phyloP scores from a whole-genome alignment of 2,329 filamentous ascomycete genomes.

The Xylaria sp. region DNA sequence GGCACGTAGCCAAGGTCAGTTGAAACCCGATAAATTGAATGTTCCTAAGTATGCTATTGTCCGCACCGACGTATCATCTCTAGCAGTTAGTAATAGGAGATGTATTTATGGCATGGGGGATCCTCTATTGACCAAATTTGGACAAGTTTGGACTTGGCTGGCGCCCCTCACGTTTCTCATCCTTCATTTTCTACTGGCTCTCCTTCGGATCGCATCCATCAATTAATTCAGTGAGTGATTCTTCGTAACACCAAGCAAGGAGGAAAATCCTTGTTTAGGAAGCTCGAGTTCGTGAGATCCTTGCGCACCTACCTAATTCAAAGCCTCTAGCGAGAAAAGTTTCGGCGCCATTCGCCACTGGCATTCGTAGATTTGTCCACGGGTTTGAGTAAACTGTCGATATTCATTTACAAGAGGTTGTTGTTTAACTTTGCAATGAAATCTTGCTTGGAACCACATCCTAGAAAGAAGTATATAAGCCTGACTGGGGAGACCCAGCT shows the following conservation, averaged over 20 bases:
- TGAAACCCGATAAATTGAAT: not conserved
- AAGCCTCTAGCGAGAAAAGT: not conserved
- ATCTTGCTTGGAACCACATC: not conserved
- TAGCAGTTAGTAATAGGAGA: not conserved
- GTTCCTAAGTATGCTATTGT: too few species aligned
- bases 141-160: slow-evolving; percentile 6
- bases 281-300: slow-evolving; percentile 22
- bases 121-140: not conserved
- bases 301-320: slow-evolving; percentile 33
- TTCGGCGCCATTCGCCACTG: not conserved
- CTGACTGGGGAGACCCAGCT: not conserved
- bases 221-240: slow-evolving; percentile 6
- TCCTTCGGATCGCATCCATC: not conserved
- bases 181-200: slow-evolving; percentile 30
- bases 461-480: not conserved
- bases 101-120: not conserved
- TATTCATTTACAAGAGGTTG: not conserved
- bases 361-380: slow-evolving; percentile 2
- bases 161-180: slow-evolving; percentile 25
- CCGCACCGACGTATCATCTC: not conserved
- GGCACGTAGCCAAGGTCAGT: not conserved
- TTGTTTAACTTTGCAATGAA: not conserved
- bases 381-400: not conserved
- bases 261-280: slow-evolving; percentile 31
- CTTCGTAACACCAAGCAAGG: slow-evolving; percentile 15